Conservation (phyloP, 257 asterid genomes). For the Lavandula angustifolia region DNA sequence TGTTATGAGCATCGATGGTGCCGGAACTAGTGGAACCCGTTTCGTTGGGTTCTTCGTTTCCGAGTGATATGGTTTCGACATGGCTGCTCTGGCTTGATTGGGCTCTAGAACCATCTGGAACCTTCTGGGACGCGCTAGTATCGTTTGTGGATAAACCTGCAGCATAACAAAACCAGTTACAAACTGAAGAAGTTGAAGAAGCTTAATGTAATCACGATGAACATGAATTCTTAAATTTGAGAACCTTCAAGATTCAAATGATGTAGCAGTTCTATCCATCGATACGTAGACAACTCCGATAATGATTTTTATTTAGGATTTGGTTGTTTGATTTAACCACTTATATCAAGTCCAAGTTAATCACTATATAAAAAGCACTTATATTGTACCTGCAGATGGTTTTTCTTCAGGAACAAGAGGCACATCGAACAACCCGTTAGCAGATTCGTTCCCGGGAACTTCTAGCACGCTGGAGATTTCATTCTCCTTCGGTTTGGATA, state of each 20-base stretch:
- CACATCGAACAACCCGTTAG: conserved; percentile 59
- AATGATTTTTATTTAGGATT: no score
- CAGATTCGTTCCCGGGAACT: conserved; percentile 43
- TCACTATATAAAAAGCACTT: neutral
- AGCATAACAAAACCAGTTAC: neutral
- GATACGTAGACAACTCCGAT: no score
- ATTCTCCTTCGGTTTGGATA: conserved; percentile 48
- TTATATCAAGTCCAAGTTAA: neutral
- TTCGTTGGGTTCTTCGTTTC: conserved; percentile 60
- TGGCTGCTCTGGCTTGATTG: conserved; percentile 73
- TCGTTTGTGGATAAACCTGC: conserved; percentile 43
- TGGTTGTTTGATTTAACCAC: no score
- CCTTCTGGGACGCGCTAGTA: conserved; percentile 46
- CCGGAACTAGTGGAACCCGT: conserved; percentile 70
- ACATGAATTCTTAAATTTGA: neutral
- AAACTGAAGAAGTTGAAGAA: neutral
- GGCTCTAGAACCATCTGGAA: conserved; percentile 43
- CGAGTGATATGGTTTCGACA: conserved; percentile 55
- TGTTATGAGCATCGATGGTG: conserved; percentile 41
- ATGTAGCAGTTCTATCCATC: neutral
- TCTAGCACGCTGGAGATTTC: conserved; percentile 48
- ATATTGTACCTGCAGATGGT: conserved; percentile 53
- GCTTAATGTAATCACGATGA: neutral
- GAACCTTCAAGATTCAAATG: neutral
- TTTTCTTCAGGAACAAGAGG: conserved; percentile 67